Conservation (phyloP, 257 asterid genomes). For the Plectranthus barbatus region DNA sequence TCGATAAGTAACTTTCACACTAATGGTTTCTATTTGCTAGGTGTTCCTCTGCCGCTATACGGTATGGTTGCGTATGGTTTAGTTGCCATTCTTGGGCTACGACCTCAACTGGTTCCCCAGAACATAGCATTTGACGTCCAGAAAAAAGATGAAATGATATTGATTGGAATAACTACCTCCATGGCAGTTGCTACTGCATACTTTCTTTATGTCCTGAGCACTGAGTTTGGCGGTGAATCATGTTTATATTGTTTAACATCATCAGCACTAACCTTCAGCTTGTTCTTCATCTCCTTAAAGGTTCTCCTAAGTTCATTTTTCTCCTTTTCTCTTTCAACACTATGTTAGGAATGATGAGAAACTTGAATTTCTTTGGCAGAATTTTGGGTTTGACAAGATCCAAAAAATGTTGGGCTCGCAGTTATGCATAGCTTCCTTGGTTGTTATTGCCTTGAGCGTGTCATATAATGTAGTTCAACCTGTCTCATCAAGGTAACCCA, state of each 20-base stretch:
- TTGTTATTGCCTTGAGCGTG: constrained; percentile 36
- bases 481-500: constrained; percentile 43
- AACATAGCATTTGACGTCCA: constrained; percentile 27
- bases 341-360: background rate
- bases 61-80: constrained; percentile 69
- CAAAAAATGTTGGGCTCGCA: constrained; percentile 43
- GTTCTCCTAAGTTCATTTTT: constrained; percentile 20
- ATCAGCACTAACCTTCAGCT: constrained; percentile 47
- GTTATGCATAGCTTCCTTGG: constrained; percentile 50
- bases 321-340: background rate
- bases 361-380: constrained; percentile 34
- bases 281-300: constrained; percentile 55
- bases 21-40: constrained; percentile 27
- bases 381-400: constrained; percentile 41
- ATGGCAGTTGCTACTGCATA: constrained; percentile 70
- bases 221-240: constrained; percentile 52
- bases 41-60: constrained; percentile 61
- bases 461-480: constrained; percentile 46
- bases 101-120: constrained; percentile 31
- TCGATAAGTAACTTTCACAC: constrained; percentile 1
- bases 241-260: constrained; percentile 63
- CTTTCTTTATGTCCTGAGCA: constrained; percentile 49
- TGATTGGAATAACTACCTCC: constrained; percentile 48
- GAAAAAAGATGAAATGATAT: constrained; percentile 31
- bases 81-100: constrained; percentile 47